Evolutionary conservation across 345 rosid genomes (phyloP).

Genomic region (Mallotus nudiflorus): DNA sequence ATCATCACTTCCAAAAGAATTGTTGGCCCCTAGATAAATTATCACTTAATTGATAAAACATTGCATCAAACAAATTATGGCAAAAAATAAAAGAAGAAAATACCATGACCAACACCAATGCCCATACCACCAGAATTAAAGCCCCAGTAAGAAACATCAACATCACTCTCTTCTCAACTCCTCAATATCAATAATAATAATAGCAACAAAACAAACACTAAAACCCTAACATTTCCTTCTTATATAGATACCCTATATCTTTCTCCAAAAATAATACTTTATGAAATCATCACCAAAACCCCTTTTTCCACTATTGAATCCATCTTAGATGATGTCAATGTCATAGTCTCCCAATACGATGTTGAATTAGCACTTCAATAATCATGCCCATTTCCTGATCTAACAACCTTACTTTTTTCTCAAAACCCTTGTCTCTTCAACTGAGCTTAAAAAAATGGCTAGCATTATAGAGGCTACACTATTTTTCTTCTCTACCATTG

Average conservation of each 20-base stretch:
- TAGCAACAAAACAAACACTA: not conserved
- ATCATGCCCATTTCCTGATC: conserved; percentile 49
- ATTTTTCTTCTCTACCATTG: conserved; percentile 11
- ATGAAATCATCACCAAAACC: conserved; percentile 49
- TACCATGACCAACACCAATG: conserved; percentile 8
- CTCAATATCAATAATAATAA: not conserved
- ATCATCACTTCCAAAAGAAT: no score
- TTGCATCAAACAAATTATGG: not conserved
- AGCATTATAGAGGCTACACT: not conserved
- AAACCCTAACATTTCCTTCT: conserved; percentile 36
- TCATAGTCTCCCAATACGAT: conserved; percentile 42
- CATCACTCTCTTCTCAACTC: not conserved
- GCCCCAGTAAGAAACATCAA: not conserved
- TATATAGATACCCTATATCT: conserved; percentile 40
- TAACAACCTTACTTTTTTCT: no score
- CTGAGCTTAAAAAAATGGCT: conserved; percentile 26
- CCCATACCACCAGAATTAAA: no score
- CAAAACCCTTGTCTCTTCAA: no score
- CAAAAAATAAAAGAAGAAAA: conserved; percentile 7
- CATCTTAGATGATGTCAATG: conserved; percentile 37
- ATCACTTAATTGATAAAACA: not conserved
- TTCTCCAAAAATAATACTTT: conserved; percentile 37
- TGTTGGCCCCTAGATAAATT: no score
- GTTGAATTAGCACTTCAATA: conserved; percentile 59
- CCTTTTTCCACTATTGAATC: conserved; percentile 44